phyloP scores from a whole-genome alignment of 2,329 filamentous ascomycete species.

The Calonectria hawksworthii region DNA sequence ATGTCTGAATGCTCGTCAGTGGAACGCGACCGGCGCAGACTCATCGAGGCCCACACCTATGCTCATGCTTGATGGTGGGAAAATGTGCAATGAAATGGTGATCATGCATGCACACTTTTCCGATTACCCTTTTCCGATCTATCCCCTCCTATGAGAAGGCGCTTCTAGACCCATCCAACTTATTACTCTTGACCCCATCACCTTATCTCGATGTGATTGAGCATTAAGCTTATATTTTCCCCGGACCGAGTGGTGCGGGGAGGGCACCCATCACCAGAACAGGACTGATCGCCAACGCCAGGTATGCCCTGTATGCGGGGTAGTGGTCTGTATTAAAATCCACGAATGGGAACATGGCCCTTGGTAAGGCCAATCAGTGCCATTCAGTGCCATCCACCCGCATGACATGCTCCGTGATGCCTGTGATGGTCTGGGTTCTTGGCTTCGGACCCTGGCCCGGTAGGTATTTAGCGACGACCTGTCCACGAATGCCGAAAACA shows the following conservation, averaged over 20 bases:
- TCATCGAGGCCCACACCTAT: neutral
- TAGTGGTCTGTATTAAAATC: neutral
- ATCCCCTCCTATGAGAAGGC: neutral
- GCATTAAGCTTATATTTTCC: constrained; percentile 4
- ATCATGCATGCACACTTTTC: neutral
- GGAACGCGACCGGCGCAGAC: neutral
- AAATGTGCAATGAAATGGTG: neutral
- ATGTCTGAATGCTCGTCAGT: neutral
- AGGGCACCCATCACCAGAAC: too few species aligned
- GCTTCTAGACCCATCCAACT: neutral
- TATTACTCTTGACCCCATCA: neutral
- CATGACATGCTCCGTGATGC: too few species aligned
- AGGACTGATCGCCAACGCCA: neutral
- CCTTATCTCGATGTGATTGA: neutral
- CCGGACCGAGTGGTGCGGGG: neutral
- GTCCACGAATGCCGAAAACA: neutral
- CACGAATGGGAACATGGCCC: neutral
- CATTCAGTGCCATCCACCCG: neutral
- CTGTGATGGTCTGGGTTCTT: too few species aligned
- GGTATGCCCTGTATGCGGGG: neutral
- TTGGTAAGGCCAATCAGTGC: neutral
- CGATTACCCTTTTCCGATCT: neutral
- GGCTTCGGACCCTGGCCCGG: neutral
- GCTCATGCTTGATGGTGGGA: neutral
- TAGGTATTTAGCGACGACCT: neutral